Evolutionary conservation across 73 alveolate genomes (phyloP).

Genomic region (Paramecium tetraurelia): DNA sequence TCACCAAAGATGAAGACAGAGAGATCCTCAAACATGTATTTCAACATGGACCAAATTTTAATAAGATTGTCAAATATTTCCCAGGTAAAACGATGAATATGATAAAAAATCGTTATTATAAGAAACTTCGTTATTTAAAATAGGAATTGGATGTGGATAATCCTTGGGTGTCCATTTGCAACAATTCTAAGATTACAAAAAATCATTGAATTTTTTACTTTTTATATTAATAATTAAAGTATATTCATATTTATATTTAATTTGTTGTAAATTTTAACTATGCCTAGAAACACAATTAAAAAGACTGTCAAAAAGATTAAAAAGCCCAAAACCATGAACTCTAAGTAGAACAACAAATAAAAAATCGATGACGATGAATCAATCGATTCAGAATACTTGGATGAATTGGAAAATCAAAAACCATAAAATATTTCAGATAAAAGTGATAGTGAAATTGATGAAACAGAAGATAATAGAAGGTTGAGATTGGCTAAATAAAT

Average conservation of each 20-base stretch:
- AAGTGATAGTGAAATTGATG: conserved; percentile 42
- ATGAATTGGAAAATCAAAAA: conserved; percentile 1
- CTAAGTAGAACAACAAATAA: neutral
- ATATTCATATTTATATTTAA: neutral
- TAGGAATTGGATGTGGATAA: neutral
- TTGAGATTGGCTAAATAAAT: conserved; percentile 59
- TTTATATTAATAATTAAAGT: neutral
- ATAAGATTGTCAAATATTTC: neutral
- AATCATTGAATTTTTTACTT: neutral
- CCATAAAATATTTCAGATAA: neutral
- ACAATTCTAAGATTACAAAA: neutral
- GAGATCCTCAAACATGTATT: neutral
- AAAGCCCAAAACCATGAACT: neutral
- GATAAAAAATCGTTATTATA: conserved; percentile 20
- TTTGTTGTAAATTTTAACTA: neutral
- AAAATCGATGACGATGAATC: neutral
- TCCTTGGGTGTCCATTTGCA: neutral
- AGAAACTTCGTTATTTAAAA: neutral
- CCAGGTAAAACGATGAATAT: conserved; percentile 23
- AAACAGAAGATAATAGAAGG: conserved; percentile 58
- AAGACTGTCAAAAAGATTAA: neutral
- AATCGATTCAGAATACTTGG: neutral
- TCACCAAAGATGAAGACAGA: neutral
- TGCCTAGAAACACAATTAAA: neutral
- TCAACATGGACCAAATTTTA: neutral